phyloP scores from a whole-genome alignment of 129 eudicot species.

The Escallonia rubra region DNA sequence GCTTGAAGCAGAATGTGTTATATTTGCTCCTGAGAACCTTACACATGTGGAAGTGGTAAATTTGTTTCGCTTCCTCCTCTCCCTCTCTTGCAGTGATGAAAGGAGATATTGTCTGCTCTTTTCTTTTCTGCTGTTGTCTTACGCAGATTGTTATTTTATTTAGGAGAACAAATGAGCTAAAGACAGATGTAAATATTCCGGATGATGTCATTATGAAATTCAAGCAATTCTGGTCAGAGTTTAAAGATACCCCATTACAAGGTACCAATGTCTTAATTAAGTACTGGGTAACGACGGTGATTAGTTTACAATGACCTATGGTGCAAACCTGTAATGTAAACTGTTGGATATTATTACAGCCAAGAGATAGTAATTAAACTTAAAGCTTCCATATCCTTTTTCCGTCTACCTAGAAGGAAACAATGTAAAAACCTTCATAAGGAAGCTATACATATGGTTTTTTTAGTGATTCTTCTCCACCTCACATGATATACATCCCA shows the following conservation, averaged over 20 bases:
- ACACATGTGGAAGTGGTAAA: not conserved
- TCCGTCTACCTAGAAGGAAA: too few relatives aligned
- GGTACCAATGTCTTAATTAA: slow-evolving; percentile 32
- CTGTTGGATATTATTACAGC: too few relatives aligned
- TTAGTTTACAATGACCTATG: too few relatives aligned
- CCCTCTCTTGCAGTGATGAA: not conserved
- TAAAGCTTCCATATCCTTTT: too few relatives aligned
- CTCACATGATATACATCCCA: too few relatives aligned
- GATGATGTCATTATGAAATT: slow-evolving; percentile 58
- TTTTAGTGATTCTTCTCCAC: too few relatives aligned
- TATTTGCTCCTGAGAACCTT: not conserved
- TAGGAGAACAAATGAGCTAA: slow-evolving; percentile 75
- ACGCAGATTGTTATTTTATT: slow-evolving; percentile 6
- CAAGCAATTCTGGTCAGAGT: slow-evolving; percentile 72
- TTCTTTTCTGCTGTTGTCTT: not conserved
- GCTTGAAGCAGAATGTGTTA: not conserved
- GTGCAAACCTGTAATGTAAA: too few relatives aligned
- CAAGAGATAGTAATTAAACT: too few relatives aligned
- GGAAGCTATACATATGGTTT: too few relatives aligned
- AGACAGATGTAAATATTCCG: slow-evolving; percentile 74
- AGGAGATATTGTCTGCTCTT: not conserved
- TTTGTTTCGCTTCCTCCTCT: not conserved
- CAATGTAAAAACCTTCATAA: too few relatives aligned
- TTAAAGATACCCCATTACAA: slow-evolving; percentile 68
- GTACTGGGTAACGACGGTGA: not conserved